Base-by-base conservation (phyloP, 176 grass and related monocot species). In the Alopecurus myosuroides region DNA sequence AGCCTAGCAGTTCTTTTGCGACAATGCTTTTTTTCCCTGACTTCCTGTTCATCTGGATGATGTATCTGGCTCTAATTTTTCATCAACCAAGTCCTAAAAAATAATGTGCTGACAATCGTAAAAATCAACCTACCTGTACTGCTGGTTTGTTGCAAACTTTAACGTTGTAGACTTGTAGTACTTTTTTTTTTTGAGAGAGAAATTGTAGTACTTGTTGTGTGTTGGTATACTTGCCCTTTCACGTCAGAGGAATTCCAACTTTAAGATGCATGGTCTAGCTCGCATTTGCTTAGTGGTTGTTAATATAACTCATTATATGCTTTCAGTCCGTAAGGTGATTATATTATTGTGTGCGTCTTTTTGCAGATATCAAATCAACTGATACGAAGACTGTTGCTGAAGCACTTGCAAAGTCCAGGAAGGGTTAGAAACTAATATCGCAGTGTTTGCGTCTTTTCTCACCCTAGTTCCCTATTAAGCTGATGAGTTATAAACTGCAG, bases 371-470 rank as follows among this genome's bases (percentile, higher is more conserved):
- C 69, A 89, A 95, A 75, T 81, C 90, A 58, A 85, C 82, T 86
- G 91, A 98, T 80, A 85, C 95, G 17, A 87, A 88, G 72, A 65
- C 85, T 77, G 77, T 95, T 30, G 95, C 95, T 77, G 95, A 98
- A 93, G 95, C 95, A 77, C 89, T 98, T 85, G 91, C 80, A 65
- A 85, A 74, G 85, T 98, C 91, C 57, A 98, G 90, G 85, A 82
- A 91, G 79, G 95, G 95, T 98, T 76, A 85, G 69, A 87, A 80
- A 80, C 72, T 22, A n/a, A 82, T 81, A 53, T 73, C 19, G 10
- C 41, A 48, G 19, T 70, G 28, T 82, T 28, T 61, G 26, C 85
- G 34, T 85, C 29, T 20, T 83, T 70, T 51, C 70, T 79, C 60
- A 40, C 44, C 26, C 62, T 60, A 45, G 42, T 70, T 74, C 15